phyloP scores from a whole-genome alignment of 805 yeast genomes.

The Metschnikowia drakensbergensis region DNA sequence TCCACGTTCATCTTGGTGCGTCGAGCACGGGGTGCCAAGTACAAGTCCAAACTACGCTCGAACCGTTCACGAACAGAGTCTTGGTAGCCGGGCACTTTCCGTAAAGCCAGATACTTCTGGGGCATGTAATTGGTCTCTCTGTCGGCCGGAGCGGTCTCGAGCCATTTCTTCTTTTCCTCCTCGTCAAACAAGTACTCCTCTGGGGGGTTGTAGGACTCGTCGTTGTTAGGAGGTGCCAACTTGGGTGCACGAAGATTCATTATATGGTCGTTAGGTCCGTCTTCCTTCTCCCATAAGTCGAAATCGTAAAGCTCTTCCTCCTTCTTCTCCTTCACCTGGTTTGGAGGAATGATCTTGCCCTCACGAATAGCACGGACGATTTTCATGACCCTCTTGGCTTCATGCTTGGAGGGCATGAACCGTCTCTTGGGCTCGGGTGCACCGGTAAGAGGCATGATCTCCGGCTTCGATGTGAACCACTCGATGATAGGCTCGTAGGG shows the following conservation, averaged over 20 bases:
- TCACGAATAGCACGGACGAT: conserved; percentile 94
- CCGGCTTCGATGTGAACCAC: conserved; percentile 87
- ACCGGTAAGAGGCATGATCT: conserved; percentile 88
- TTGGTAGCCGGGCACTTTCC: conserved; percentile 91
- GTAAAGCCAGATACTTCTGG: conserved; percentile 71
- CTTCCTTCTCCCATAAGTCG: conserved; percentile 78
- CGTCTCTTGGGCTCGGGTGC: conserved; percentile 97
- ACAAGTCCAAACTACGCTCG: conserved; percentile 90
- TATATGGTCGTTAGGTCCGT: conserved; percentile 60
- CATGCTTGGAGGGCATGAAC: conserved; percentile 94
- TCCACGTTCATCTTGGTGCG: conserved; percentile 87
- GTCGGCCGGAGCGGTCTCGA: conserved; percentile 65
- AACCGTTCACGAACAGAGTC: conserved; percentile 85
- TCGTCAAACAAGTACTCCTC: conserved; percentile 82
- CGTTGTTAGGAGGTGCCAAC: conserved; percentile 92
- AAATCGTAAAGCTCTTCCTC: conserved; percentile 53
- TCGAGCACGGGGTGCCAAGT: conserved; percentile 94
- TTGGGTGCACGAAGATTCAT: conserved; percentile 96
- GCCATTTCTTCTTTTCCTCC: conserved; percentile 74
- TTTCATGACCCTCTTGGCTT: conserved; percentile 94
- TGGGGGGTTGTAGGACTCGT: conserved; percentile 96
- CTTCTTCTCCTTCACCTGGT: conserved; percentile 47
- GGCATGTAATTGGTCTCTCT: conserved; percentile 79
- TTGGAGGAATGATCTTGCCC: conserved; percentile 84
- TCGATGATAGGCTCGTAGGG: conserved; percentile 94